Base-by-base conservation (phyloP, 2,329 filamentous ascomycete genomes). In the Aspergillus sclerotialis region DNA sequence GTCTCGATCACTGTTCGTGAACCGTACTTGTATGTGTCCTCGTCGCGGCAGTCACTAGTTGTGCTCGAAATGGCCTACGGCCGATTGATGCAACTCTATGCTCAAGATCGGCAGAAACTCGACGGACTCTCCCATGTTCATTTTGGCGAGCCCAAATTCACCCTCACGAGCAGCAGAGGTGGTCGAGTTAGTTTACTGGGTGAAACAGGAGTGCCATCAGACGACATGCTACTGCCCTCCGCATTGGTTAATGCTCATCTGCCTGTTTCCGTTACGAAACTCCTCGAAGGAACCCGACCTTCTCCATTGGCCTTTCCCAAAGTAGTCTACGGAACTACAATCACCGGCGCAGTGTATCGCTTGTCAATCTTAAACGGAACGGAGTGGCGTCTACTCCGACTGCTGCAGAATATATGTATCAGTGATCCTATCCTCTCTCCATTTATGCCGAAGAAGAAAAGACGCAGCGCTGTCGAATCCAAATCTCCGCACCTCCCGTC, bases 371-470 rank as follows among this genome's bases (percentile, higher is more conserved):
- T 96, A 1, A 65, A 70, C 7, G 50, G 72, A 12, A 60, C 73
- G 2, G 72, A 80, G 6, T 84, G 82, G 76, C 70, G 72, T 5
- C 67, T 94, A 4, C 68, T 96, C 4, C 72, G 73, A 37, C 78
- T 90, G 42, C 54, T 95, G 2, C 81, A 93, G 50, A 81, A 82
- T 38, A 55, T 93, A 30, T 78, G 76, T 17, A 56, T 70, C 30
- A 56, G 60, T 16, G 72, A 69, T 16, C 49, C 56, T 5, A 44
- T 52, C 3, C 57, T 78, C 9, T 77, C 69, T 38, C 71, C 75
- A 3, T 75, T 74, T 40, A 57, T 57, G 3, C 56, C 59, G 16
- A 58, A 55, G 35, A 43, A 50, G 19, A 50, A 40, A 28, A 48
- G 48, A 37, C 42, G 45, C 40, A 51, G 45, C 15, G 40, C 49